A percentile compares a stretch with the other conserved stretches of the same genome.
Conservation (phyloP, 495 filamentous ascomycete genomes). For the Xylaria grammica region DNA sequence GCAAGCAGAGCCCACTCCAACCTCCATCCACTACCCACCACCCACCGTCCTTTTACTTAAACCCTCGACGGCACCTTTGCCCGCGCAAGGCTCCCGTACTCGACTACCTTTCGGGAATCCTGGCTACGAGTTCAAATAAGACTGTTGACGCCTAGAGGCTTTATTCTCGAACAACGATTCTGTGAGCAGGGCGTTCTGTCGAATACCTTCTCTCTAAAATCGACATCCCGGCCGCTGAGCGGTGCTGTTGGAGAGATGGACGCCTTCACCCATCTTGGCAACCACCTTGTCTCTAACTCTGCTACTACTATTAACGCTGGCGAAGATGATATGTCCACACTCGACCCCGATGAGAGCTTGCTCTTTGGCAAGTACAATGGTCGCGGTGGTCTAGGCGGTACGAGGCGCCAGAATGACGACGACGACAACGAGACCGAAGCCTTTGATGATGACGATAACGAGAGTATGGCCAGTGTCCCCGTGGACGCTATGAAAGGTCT, state of each 20-base stretch:
- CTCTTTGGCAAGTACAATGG: constrained; percentile 69
- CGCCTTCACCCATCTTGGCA: constrained; percentile 84
- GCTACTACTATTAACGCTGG: constrained; percentile 75
- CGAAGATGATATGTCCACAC: constrained; percentile 65
- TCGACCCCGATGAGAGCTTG: constrained; percentile 78
- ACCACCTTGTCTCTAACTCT: constrained; percentile 77
- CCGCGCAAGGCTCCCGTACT: neutral
- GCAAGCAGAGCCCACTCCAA: constrained; percentile 5
- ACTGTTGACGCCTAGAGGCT: neutral
- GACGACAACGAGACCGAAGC: constrained; percentile 90
- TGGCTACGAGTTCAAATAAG: too few relatives aligned
- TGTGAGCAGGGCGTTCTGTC: constrained; percentile 15
- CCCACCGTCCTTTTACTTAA: too few relatives aligned
- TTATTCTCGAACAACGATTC: neutral
- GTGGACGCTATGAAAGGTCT: constrained; percentile 76
- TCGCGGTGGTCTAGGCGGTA: constrained; percentile 51
- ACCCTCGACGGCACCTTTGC: neutral
- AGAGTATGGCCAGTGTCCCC: constrained; percentile 87
- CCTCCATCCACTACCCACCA: neutral
- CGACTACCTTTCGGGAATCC: too few relatives aligned
- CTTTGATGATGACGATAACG: constrained; percentile 87
- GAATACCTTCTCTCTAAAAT: constrained; percentile 21
- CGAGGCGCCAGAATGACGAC: constrained; percentile 69
- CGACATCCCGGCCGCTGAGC: constrained; percentile 29
- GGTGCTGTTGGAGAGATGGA: constrained; percentile 67